Evolutionary conservation across 1,139 yeast species (phyloP), one percentile per base, ranked within the genome.

Genomic region (Geotrichum citri-aurantii): DNA sequence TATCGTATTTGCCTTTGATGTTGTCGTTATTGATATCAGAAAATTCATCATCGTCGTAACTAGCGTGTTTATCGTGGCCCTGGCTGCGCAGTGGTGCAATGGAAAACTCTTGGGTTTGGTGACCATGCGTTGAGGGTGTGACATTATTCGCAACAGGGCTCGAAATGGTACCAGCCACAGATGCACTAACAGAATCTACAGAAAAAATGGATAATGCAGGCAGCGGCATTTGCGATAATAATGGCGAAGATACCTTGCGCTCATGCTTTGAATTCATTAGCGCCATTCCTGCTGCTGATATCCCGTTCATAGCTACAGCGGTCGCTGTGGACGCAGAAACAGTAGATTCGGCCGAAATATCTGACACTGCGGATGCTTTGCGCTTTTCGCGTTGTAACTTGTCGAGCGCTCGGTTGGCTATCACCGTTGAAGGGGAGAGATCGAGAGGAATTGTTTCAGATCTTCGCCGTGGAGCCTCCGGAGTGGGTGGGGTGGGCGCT

Each of bases 221-320:
- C 19, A 55, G 42, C 19, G 62, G 60, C 56, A 57, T 57, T 23
- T 46, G 54, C 1, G 60, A 52, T 1, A 59, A 52, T 42, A 57
- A 42, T 7, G 62, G 60, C 1, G 62, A 59, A n/a, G 60, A 57
- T 1, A 48, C 46, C 1, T 56, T 57, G n/a, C 59, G 54, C 46
- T 53, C 48, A 47, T 59, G 59, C 31, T 19, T 49, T 10, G 23
- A 49, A 10, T 19, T n/a, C 23, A 17, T 37, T n/a, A 19, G 3
- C 17, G 14, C 44, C 5, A 7, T 19, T 19, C 21, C 7, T 37
- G 44, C 1, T 12, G 14, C 44, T n/a, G 6, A n/a, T 17, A 14
- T n/a, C 10, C 19, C 6, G 8, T 19, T 27, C 19, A 42, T 19
- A 24, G 17, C 46, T 33, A 27, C 17, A 6, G 27, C 12, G 1